Evolutionary conservation across 805 yeast genomes (phyloP).

Genomic region (Candida maltosa): DNA sequence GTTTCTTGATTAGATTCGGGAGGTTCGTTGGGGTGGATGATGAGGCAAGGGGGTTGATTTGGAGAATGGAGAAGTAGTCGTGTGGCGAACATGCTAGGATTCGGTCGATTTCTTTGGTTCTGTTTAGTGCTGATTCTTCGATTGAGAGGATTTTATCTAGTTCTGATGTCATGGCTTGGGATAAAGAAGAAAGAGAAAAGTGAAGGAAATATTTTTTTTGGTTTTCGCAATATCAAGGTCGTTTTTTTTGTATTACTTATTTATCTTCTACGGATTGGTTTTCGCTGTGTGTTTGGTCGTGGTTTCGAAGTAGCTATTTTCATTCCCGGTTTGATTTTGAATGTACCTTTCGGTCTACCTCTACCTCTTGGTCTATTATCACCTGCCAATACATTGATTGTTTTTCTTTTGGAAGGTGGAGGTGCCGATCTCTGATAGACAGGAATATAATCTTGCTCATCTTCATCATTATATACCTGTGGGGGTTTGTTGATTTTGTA

Average conservation of each 20-base stretch:
- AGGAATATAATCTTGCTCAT: neutral
- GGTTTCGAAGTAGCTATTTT: neutral
- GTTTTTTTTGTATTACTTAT: slow-evolving; percentile 1
- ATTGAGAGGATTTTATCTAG: slow-evolving; percentile 14
- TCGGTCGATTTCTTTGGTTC: slow-evolving; percentile 55
- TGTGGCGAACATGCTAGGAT: slow-evolving; percentile 44
- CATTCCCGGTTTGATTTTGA: slow-evolving; percentile 4
- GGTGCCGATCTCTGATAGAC: slow-evolving; percentile 1
- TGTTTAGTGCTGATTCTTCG: slow-evolving; percentile 25
- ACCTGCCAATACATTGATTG: slow-evolving; percentile 5
- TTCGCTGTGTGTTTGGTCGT: neutral
- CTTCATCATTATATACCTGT: neutral
- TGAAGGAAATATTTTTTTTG: too few relatives aligned
- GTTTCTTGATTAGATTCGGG: slow-evolving; percentile 32
- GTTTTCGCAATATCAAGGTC: neutral
- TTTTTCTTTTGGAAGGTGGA: slow-evolving; percentile 6
- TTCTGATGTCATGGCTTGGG: slow-evolving; percentile 10
- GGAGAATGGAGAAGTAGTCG: slow-evolving; percentile 57
- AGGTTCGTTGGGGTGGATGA: slow-evolving; percentile 19
- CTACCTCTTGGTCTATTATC: slow-evolving; percentile 6
- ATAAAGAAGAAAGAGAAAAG: neutral
- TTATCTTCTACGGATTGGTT: neutral
- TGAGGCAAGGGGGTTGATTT: slow-evolving; percentile 26
- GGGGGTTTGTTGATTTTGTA: neutral
- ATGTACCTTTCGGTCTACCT: slow-evolving; percentile 11